Evolutionary conservation across 768 basidiomycete species (phyloP).

Genomic region (Strobilomyces echinocephalus): DNA sequence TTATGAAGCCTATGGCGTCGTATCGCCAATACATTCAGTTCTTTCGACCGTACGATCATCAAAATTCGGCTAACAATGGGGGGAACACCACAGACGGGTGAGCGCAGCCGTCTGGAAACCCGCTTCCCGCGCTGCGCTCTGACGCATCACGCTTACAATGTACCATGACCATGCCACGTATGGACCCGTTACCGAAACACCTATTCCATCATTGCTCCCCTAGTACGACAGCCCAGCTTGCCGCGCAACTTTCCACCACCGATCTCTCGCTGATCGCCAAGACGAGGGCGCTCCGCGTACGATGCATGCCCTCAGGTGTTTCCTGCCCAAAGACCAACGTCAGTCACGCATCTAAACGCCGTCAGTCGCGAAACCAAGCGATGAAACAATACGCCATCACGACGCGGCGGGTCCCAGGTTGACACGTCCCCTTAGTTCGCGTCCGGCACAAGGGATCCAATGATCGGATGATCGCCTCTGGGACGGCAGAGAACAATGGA

Average conservation of each 20-base stretch:
- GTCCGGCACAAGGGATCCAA: conserved; percentile 13
- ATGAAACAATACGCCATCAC: conserved; percentile 1
- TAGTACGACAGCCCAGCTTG: conserved; percentile 36
- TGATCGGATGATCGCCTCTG: neutral
- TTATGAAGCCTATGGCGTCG: neutral
- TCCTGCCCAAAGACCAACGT: conserved; percentile 28
- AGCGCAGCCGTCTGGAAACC: neutral
- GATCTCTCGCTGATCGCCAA: conserved; percentile 48
- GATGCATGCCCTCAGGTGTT: conserved; percentile 32
- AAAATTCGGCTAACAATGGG: no score
- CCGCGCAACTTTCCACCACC: conserved; percentile 48
- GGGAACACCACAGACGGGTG: neutral
- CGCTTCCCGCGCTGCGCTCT: conserved; percentile 3
- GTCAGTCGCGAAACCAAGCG: conserved; percentile 1
- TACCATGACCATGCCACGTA: neutral
- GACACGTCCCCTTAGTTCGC: neutral
- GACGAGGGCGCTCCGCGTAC: conserved; percentile 43
- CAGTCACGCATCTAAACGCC: conserved; percentile 4
- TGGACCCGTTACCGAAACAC: neutral
- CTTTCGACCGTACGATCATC: neutral
- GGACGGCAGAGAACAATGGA: conserved; percentile 7
- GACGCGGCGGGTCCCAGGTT: neutral
- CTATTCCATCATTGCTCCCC: neutral
- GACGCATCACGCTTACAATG: conserved; percentile 5
- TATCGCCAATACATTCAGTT: neutral